Base-by-base conservation (phyloP, 768 basidiomycete genomes). In the Leccinum incarnatum region DNA sequence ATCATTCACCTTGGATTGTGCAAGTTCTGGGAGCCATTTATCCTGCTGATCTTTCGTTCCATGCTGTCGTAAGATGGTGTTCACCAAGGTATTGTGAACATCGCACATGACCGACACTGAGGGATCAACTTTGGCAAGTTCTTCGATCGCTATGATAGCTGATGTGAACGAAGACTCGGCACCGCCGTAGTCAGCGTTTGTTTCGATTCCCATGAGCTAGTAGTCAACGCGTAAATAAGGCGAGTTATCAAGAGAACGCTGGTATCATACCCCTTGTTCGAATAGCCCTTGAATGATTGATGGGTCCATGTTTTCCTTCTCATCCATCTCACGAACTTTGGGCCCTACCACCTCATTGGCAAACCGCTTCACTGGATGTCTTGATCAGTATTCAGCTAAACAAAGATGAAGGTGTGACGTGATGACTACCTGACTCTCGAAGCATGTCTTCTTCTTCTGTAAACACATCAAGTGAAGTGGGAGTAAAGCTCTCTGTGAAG, bases 161-260 rank as follows among this genome's bases (percentile, higher is more conserved):
- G 93, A 87, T 0, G 90, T 97, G 75, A 99, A 99, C 2, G 93
- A 93, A 30, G 84, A 88, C 67, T 90, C 95, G 4, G 95, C 81
- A 36, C 97, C 97, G 4, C 90, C 91, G 58, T 91, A 82, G 23
- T 88, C 92, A 17, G 83, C 81, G 51, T 81, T 82, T 7, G 93
- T 98, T 76, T 98, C 97, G 58, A 99, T 96, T 37, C 93, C 96
- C 97, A 99, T 99, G 50, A 98, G 83, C 94, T 97, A 17, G 29
- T 97, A n/a, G 32, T 53, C 19, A 37, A 29, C 34, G 37, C 23
- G 46, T 55, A 17, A 17, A 57, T 47, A 19, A 49, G 34, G 32
- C 11, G 7, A 23, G 56, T 58, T 14, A 37, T 19, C 9, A 14
- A 40, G 11, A 14, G 12, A 45, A 40, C 2, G 5, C 0, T 23